Percentiles rank a stretch among this genome's conserved stretches.
Evolutionary conservation across 495 filamentous ascomycete genomes (phyloP).

Genomic region (Arthonia radiata): DNA sequence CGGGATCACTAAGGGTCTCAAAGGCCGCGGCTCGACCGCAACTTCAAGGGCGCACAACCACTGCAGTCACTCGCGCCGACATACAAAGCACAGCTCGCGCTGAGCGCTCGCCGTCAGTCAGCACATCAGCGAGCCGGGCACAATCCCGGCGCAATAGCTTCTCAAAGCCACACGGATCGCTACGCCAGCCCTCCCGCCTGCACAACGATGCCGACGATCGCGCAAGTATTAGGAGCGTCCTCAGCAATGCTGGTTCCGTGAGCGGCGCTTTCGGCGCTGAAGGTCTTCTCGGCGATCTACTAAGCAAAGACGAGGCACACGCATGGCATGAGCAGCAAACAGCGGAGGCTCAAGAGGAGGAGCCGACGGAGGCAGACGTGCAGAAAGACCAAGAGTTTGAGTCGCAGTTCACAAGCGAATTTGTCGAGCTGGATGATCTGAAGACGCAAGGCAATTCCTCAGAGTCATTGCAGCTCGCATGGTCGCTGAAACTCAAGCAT

Average conservation of each 20-base stretch:
- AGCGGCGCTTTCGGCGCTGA: conserved; percentile 54
- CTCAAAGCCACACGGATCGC: conserved; percentile 21
- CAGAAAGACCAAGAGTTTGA: conserved; percentile 27
- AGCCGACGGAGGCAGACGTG: conserved; percentile 27
- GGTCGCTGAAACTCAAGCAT: conserved; percentile 82
- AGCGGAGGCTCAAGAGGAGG: conserved; percentile 28
- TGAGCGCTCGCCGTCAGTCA: too few relatives aligned
- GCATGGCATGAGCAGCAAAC: conserved; percentile 35
- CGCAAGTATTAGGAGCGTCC: conserved; percentile 67
- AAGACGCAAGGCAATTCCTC: conserved; percentile 25
- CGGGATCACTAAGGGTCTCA: too few relatives aligned
- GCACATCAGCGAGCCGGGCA: too few relatives aligned
- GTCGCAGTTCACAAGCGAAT: conserved; percentile 45
- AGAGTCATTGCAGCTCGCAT: conserved; percentile 32
- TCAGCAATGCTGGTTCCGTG: conserved; percentile 47
- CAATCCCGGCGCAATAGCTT: conserved; percentile 12
- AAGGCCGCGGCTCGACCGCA: too few relatives aligned
- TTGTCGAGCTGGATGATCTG: conserved; percentile 48
- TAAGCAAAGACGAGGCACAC: conserved; percentile 23
- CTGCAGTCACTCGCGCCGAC: too few relatives aligned
- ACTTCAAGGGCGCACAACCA: too few relatives aligned
- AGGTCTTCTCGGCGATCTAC: conserved; percentile 51
- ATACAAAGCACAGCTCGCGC: too few relatives aligned
- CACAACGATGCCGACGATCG: conserved; percentile 53
- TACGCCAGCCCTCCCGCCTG: conserved; percentile 21